A percentile compares a stretch with the other conserved stretches of the same genome.
Conservation (phyloP, 495 filamentous ascomycete species). For the Haplographium delicatum region DNA sequence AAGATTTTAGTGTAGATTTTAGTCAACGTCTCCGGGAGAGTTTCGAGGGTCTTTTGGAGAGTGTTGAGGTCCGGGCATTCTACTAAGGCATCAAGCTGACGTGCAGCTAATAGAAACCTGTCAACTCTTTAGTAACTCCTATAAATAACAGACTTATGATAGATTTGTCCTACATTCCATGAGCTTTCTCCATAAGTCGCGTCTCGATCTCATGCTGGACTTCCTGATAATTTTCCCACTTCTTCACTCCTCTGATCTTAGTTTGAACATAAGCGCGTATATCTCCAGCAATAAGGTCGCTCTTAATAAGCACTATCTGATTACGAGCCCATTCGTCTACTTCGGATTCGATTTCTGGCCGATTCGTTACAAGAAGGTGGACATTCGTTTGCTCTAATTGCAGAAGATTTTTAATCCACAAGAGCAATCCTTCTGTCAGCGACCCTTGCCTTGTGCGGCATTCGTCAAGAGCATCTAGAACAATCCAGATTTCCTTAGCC, state of each 20-base stretch:
- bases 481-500: conserved; percentile 4
- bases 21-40: conserved; percentile 29
- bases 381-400: conserved; percentile 10
- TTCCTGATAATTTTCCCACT: conserved; percentile 9
- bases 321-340: conserved; percentile 1
- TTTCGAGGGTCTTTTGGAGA: conserved; percentile 22
- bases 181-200: conserved; percentile 4
- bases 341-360: conserved; percentile 17
- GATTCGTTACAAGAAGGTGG: conserved; percentile 25
- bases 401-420: no score
- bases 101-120: conserved; percentile 33
- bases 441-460: conserved; percentile 4
- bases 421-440: background rate
- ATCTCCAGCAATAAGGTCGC: conserved; percentile 15
- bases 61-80: conserved; percentile 24
- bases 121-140: background rate
- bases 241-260: conserved; percentile 2
- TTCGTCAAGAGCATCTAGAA: conserved; percentile 17
- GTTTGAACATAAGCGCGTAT: conserved; percentile 21
- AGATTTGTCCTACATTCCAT: conserved; percentile 12
- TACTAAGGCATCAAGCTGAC: conserved; percentile 30
- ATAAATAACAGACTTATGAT: background rate
- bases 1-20: conserved; percentile 35
- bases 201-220: conserved; percentile 15
- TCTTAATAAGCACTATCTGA: conserved; percentile 8